Conservation (phyloP, 257 asterid species). For the Vinca minor region DNA sequence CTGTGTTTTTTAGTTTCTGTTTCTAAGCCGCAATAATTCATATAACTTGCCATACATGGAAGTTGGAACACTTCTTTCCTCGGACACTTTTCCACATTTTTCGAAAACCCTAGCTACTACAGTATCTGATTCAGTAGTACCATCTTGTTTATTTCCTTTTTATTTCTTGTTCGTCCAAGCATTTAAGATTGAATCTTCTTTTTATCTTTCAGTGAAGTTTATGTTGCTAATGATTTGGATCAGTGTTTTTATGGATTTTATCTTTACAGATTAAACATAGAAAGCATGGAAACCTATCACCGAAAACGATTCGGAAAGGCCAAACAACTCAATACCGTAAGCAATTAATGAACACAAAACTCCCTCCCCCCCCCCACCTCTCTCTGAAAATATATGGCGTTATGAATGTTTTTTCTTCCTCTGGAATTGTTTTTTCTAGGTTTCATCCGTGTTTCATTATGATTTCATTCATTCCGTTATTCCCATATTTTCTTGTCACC, state of each 20-base stretch:
- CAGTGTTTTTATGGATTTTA: not conserved
- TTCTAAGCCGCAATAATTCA: slow-evolving; percentile 24
- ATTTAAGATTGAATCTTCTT: not conserved
- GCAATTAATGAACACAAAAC: slow-evolving; percentile 5
- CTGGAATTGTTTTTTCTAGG: not conserved
- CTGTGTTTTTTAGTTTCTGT: slow-evolving; percentile 18
- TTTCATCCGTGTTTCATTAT: not conserved
- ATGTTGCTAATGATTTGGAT: not conserved
- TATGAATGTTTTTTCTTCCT: not conserved
- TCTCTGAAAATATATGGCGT: not conserved
- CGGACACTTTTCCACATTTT: slow-evolving; percentile 16
- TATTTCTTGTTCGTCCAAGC: not conserved
- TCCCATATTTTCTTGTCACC: slow-evolving; percentile 9
- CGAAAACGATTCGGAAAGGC: slow-evolving; percentile 47
- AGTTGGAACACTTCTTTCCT: slow-evolving; percentile 3
- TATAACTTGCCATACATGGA: slow-evolving; percentile 27
- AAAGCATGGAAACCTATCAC: slow-evolving; percentile 58
- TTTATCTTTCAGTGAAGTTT: not conserved
- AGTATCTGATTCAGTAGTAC: too few relatives aligned
- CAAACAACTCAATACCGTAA: slow-evolving; percentile 29
- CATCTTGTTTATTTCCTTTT: not conserved
- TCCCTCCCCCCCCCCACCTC: slow-evolving; percentile 1
- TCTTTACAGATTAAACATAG: slow-evolving; percentile 22
- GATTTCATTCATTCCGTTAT: not conserved
- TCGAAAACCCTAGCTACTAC: slow-evolving; percentile 28